A percentile compares a stretch with the other conserved stretches of the same genome.
Conservation (phyloP, 257 asterid genomes). For the Nicotiana tabacum region DNA sequence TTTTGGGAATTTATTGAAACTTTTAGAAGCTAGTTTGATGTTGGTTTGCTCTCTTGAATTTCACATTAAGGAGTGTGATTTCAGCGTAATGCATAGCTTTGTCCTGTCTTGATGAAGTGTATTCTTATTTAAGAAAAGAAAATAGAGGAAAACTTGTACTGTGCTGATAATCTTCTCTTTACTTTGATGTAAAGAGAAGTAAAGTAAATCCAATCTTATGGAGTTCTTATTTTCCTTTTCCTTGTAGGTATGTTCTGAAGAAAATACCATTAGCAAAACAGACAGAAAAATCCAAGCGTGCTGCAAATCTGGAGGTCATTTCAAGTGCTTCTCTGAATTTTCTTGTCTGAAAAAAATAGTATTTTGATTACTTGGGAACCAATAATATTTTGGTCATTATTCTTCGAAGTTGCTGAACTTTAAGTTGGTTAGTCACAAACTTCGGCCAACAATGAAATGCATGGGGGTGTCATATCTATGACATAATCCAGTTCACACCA, state of each 20-base stretch:
- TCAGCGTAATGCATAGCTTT: not conserved
- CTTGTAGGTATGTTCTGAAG: constrained; percentile 71
- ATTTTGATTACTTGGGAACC: not conserved
- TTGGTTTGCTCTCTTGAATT: not conserved
- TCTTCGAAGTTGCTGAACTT: not conserved
- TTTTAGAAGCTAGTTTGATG: not conserved
- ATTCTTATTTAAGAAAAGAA: not conserved
- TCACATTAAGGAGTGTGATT: not conserved
- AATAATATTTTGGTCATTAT: not conserved
- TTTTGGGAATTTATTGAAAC: not conserved
- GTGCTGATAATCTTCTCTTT: not conserved
- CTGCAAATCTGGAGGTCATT: constrained; percentile 76
- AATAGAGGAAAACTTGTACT: not conserved
- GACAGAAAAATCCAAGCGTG: constrained; percentile 67
- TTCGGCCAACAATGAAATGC: not conserved
- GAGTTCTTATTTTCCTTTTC: constrained; percentile 3
- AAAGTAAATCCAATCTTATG: not conserved
- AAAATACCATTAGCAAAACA: constrained; percentile 72
- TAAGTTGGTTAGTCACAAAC: not conserved
- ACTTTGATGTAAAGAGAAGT: not conserved
- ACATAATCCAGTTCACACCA: not conserved
- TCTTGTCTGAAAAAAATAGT: not conserved
- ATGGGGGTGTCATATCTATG: not conserved
- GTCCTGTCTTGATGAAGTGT: not conserved
- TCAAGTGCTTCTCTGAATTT: constrained; percentile 9